Evolutionary conservation across 768 basidiomycete species (phyloP), one percentile per base, ranked within the genome.

Genomic region (Steccherinum ochraceum): DNA sequence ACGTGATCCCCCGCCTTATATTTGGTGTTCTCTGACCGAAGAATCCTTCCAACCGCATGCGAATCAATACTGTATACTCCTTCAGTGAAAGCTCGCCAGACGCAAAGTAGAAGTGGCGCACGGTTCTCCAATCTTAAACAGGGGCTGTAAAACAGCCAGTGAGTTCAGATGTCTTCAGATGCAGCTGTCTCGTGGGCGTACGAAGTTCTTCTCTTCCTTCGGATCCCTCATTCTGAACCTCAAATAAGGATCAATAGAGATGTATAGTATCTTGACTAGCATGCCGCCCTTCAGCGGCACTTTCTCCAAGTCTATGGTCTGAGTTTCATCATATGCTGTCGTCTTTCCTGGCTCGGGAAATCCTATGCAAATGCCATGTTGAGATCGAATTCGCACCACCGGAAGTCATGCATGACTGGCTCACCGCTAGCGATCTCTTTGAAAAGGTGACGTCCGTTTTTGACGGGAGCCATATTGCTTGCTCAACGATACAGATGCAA

Each of bases 301-400:
- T 21, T 39, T 61, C 11, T 64, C 64, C 13, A 58, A 49, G 46
- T 65, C 64, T 26, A 67, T 65, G 1, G 58, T 61, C 53, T 61
- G 27, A n/a, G 59, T 56, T 18, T 44, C 56, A 26, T 63, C 64
- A 45, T 64, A 56, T 11, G 58, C 46, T 16, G 56, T 58, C 12
- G 63, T 65, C 55, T 62, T 61, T 5, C 63, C 64, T 19, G 64
- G 64, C 13, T 58, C 59, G 4, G 65, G 65, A 45, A 47, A 59
- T 12, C 63, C 65, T 67, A 49, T 11, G 24, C 35, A 24, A 35
- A 7, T 16, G 18, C 4, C 21, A 20, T 19, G 26, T 11, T 23
- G 11, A 12, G 11, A 18, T 16, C 10, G 24, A 23, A 7, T 7
- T 46, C 45, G 23, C 21, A 12, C 7, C 24, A 23, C 45, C 12